These are phyloP conservation scores for Leucaena leucocephala DNA, from an alignment of 306 rosid genomes.

Conservation along the genomic window DNA sequence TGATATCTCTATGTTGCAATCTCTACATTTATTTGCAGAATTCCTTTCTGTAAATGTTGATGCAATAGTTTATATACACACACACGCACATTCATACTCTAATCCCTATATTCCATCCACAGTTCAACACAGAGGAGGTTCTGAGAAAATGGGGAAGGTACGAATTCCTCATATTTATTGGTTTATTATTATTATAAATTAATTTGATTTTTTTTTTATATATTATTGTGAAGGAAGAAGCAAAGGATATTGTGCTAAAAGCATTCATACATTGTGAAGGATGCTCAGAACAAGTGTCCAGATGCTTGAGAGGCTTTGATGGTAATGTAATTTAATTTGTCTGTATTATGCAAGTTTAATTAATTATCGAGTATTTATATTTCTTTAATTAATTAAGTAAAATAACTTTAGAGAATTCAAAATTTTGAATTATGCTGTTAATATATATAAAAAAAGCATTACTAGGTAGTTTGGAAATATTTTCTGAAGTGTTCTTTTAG, in stretches of 20 bases:
- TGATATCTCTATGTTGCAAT: not conserved
- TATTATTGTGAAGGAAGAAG: not conserved
- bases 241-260: conserved; percentile 58
- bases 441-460: no score
- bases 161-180: not conserved
- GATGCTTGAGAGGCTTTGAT: conserved; percentile 57
- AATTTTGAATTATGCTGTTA: no score
- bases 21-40: not conserved
- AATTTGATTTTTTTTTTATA: not conserved
- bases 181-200: not conserved
- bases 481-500: no score
- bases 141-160: not conserved
- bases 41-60: not conserved
- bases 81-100: no score
- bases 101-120: not conserved
- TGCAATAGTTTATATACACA: not conserved
- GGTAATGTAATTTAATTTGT: conserved; percentile 43
- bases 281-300: conserved; percentile 56
- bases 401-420: no score
- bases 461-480: no score
- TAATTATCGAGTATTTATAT: no score
- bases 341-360: not conserved
- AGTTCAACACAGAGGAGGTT: not conserved
- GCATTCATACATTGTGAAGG: conserved; percentile 79
- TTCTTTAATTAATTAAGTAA: no score